Conservation (phyloP, 345 rosid species). For the Noccaea caerulescens region DNA sequence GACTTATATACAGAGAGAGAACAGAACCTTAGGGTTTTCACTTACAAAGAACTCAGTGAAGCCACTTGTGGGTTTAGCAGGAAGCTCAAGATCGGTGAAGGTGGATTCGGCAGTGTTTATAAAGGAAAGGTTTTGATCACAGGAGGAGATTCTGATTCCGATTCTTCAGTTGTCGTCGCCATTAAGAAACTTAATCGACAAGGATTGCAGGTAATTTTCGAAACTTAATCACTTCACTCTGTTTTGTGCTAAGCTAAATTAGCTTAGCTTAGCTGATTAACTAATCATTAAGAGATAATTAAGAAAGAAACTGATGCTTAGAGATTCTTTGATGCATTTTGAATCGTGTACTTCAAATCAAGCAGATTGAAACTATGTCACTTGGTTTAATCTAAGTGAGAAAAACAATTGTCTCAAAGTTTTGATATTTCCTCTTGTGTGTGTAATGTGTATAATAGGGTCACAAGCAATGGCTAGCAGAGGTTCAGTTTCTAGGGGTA, state of each 20-base stretch:
- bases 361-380: too few species aligned
- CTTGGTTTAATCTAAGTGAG: neutral
- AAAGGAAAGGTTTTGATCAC: constrained; percentile 60
- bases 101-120: constrained; percentile 84
- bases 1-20: constrained; percentile 70
- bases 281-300: neutral
- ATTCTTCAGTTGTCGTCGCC: constrained; percentile 56
- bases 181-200: constrained; percentile 74
- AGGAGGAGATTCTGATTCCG: constrained; percentile 52
- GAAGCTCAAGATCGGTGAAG: constrained; percentile 79
- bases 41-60: constrained; percentile 67
- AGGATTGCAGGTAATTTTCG: constrained; percentile 65
- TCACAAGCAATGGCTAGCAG: constrained; percentile 93
- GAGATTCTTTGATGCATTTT: neutral
- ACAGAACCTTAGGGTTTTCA: constrained; percentile 66
- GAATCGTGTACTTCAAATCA: neutral
- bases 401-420: neutral
- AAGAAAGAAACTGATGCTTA: neutral
- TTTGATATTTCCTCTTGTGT: neutral
- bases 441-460: constrained; percentile 54
- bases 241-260: neutral
- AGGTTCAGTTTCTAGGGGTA: constrained; percentile 83
- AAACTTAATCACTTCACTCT: neutral
- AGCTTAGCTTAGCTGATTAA: too few species aligned
- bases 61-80: constrained; percentile 73